Conservation (phyloP, 2,329 filamentous ascomycete species). For the Talaromyces sp. region DNA sequence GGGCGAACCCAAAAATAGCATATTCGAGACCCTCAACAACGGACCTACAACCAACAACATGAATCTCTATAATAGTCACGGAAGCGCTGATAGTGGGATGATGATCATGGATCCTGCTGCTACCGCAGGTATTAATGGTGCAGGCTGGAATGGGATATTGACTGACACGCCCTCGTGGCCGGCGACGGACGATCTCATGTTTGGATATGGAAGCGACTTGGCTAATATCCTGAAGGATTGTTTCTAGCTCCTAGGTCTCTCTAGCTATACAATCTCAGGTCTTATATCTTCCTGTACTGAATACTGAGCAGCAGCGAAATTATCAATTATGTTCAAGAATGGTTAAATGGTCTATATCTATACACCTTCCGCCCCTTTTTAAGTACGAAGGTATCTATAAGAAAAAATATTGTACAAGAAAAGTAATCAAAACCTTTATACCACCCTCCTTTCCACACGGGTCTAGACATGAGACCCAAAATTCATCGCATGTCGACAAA, state of each 20-base stretch:
- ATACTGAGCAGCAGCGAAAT: not conserved
- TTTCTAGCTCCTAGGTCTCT: not conserved
- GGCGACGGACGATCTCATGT: conserved; percentile 31
- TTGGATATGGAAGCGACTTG: conserved; percentile 56
- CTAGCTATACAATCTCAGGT: not conserved
- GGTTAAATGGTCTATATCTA: not conserved
- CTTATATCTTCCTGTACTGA: not conserved
- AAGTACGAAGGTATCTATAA: not conserved
- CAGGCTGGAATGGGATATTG: conserved; percentile 25
- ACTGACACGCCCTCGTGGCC: conserved; percentile 30
- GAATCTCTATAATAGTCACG: not conserved
- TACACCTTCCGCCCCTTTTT: not conserved
- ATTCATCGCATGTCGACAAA: conserved; percentile 8
- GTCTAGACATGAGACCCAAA: not conserved
- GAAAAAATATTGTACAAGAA: not conserved
- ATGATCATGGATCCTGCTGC: not conserved
- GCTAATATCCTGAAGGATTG: conserved; percentile 55
- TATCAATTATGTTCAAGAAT: not conserved
- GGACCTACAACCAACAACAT: not conserved
- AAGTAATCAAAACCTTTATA: not conserved
- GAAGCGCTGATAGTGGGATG: not conserved
- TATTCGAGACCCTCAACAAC: not conserved
- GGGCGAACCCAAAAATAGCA: conserved; percentile 43
- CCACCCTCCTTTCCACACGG: too few relatives aligned
- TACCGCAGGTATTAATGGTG: not conserved